Evolutionary conservation across 2,329 filamentous ascomycete genomes (phyloP), one percentile per base, ranked within the genome.

Genomic region (Teratosphaeria epicoccoides): DNA sequence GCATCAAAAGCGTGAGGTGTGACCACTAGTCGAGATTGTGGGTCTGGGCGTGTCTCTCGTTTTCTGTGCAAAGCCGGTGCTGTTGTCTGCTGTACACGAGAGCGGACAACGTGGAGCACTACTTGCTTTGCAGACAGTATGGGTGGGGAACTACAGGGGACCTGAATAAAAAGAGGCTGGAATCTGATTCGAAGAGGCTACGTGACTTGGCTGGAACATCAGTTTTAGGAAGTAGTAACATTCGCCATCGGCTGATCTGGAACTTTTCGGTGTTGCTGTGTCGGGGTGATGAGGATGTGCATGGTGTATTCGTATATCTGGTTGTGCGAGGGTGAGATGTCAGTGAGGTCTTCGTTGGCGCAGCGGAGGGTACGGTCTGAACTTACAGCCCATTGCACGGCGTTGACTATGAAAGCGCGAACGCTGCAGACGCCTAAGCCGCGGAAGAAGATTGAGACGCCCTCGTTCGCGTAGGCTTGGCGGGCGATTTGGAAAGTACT

Each of bases 361-460:
- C 23, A 40, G 6, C 24, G 17, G 43, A 43, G 12, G 43, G 29
- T 29, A 9, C 20, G 33, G 43, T 23, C 43, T 17, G 33, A 22
- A 57, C 62, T 56, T 50, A 88, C 81, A 23, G 85, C 85, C 90
- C 90, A 97, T 72, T 84, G 81, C n/a, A 88, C 85, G 2, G 91
- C 90, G 72, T 96, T 96, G 37, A 96, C 91, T 49, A 95, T 73
- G 66, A 97, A 96, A 0, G 91, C 91, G 59, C 91, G 76, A 7
- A 86, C 70, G 68, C 87, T 94, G 68, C 91, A 97, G 26, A 95
- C 76, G 0, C 82, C 81, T 43, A 97, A 68, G 1, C 87, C 88
- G 68, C 87, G 78, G 71, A 91, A 93, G 74, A 94, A 94, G 24
- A 88, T 86, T 47, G 77, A 74, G 37, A 83, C 69, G 28, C 84